These are phyloP conservation scores for Sclerotinia trifoliorum DNA, from an alignment of 2,329 filamentous ascomycete species.

Conservation along the genomic window DNA sequence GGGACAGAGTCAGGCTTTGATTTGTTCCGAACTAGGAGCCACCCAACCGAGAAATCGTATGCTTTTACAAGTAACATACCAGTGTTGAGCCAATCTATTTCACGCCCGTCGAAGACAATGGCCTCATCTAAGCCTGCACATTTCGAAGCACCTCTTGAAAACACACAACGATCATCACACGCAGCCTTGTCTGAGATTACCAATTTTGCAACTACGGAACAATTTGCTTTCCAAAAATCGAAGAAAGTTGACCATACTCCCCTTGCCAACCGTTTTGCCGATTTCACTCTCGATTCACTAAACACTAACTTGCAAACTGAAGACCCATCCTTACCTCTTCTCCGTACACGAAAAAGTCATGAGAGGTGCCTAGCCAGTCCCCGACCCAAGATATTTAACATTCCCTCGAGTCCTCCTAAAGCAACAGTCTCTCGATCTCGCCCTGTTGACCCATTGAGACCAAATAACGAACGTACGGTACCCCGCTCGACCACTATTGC, in stretches of 20 bases:
- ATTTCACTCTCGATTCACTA: slow-evolving; percentile 28
- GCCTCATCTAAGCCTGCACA: slow-evolving; percentile 22
- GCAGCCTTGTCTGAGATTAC: slow-evolving; percentile 36
- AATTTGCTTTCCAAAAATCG: slow-evolving; percentile 27
- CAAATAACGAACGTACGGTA: slow-evolving; percentile 24
- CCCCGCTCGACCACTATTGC: slow-evolving; percentile 21
- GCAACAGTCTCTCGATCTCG: slow-evolving; percentile 28
- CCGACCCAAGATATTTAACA: slow-evolving; percentile 36
- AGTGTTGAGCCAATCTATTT: slow-evolving; percentile 27
- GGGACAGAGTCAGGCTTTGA: not conserved
- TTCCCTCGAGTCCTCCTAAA: slow-evolving; percentile 37
- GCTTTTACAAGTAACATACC: slow-evolving; percentile 31
- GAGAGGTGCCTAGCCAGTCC: slow-evolving; percentile 32
- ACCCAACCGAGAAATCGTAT: slow-evolving; percentile 20
- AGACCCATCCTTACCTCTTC: slow-evolving; percentile 27
- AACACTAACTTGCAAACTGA: slow-evolving; percentile 27
- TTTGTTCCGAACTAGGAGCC: slow-evolving; percentile 12
- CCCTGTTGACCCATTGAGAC: slow-evolving; percentile 26
- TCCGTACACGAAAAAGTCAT: slow-evolving; percentile 25
- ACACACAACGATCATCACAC: slow-evolving; percentile 26
- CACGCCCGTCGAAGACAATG: slow-evolving; percentile 29
- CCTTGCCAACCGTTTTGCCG: slow-evolving; percentile 28
- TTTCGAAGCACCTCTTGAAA: slow-evolving; percentile 25
- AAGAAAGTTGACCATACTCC: slow-evolving; percentile 35
- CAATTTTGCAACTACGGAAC: slow-evolving; percentile 32